Conservation (phyloP, 257 asterid genomes). For the Cordia subcordata region DNA sequence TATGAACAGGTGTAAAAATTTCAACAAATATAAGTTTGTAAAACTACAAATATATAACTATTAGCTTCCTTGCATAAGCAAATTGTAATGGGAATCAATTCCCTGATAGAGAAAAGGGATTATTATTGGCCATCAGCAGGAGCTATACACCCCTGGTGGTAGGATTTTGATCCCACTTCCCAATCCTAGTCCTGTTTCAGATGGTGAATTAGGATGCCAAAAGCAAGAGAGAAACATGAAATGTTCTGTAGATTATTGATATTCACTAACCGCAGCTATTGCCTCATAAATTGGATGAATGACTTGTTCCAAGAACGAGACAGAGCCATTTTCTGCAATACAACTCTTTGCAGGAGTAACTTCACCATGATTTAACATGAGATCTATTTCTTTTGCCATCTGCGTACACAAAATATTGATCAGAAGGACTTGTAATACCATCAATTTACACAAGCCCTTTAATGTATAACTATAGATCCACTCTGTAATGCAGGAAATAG, state of each 20-base stretch:
- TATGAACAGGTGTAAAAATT: neutral
- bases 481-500: too few species aligned
- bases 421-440: neutral
- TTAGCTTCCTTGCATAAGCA: too few species aligned
- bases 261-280: slow-evolving; percentile 44
- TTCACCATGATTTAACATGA: slow-evolving; percentile 77
- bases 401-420: slow-evolving; percentile 24
- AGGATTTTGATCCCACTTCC: too few species aligned
- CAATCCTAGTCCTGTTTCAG: too few species aligned
- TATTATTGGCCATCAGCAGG: too few species aligned
- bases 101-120: too few species aligned
- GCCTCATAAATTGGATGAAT: slow-evolving; percentile 62
- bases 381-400: slow-evolving; percentile 95
- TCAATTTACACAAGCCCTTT: neutral
- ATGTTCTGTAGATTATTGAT: too few species aligned
- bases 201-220: too few species aligned
- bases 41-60: too few species aligned
- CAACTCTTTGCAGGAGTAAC: slow-evolving; percentile 59
- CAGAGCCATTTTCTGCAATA: slow-evolving; percentile 45
- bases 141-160: too few species aligned
- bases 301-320: slow-evolving; percentile 69
- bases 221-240: too few species aligned
- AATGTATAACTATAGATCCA: neutral
- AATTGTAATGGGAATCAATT: too few species aligned
- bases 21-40: neutral